Evolutionary conservation across 257 asterid genomes (phyloP).

Genomic region (Solanum gracilifrons): DNA sequence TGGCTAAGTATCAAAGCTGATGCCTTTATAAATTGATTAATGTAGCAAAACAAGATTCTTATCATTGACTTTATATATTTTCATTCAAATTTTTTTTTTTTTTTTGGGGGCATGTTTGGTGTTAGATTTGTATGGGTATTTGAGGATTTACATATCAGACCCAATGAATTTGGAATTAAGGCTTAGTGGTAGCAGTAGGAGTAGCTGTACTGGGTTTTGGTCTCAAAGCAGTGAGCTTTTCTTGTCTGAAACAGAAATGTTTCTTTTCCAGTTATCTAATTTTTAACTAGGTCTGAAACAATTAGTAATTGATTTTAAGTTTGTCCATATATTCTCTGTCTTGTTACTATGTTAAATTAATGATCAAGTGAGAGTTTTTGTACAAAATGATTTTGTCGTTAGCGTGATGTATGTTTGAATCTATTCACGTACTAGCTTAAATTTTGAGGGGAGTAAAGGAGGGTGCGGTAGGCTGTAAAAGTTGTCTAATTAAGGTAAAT

Average conservation of each 20-base stretch:
- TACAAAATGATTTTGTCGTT: background rate
- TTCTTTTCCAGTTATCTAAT: background rate
- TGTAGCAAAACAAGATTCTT: background rate
- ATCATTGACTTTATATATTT: background rate
- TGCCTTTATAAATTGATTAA: background rate
- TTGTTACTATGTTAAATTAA: background rate
- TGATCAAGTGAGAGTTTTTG: background rate
- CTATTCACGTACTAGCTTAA: background rate
- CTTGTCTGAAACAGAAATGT: background rate
- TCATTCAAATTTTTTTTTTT: background rate
- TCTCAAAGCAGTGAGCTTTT: background rate
- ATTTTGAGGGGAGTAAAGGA: background rate
- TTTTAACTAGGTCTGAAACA: background rate
- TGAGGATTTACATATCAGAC: background rate
- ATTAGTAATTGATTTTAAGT: background rate
- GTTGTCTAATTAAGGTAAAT: background rate
- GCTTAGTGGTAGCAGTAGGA: background rate
- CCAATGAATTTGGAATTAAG: background rate
- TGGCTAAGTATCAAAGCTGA: background rate
- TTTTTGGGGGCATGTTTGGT: background rate
- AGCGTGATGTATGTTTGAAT: background rate
- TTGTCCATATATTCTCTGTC: background rate
- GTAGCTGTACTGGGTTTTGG: background rate
- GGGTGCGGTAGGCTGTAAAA: background rate
- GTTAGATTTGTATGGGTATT: background rate